Evolutionary conservation across 805 yeast genomes (phyloP).

Genomic region (Debaryomyces hansenii): DNA sequence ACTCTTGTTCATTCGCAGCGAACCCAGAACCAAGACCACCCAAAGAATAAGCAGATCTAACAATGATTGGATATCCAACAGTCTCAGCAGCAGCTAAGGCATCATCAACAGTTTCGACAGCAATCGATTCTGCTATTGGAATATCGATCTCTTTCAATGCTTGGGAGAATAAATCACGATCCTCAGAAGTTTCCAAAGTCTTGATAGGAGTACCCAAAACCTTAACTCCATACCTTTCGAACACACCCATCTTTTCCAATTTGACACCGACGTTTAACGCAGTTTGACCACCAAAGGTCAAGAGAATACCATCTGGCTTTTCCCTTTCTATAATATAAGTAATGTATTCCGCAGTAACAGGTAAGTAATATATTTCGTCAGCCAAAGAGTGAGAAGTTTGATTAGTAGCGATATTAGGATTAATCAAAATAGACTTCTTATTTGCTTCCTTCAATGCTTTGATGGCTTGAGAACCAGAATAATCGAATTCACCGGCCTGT

Average conservation of each 20-base stretch:
- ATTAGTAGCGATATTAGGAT: slow-evolving; percentile 95
- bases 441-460: slow-evolving; percentile 91
- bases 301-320: slow-evolving; percentile 91
- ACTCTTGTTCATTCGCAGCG: slow-evolving; percentile 79
- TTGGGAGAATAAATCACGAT: slow-evolving; percentile 92
- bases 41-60: slow-evolving; percentile 94
- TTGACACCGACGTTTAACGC: slow-evolving; percentile 95
- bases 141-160: slow-evolving; percentile 94
- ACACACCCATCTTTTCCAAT: slow-evolving; percentile 91
- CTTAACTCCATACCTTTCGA: slow-evolving; percentile 86
- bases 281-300: slow-evolving; percentile 99
- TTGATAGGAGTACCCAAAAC: slow-evolving; percentile 97
- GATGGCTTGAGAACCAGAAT: slow-evolving; percentile 96
- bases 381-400: slow-evolving; percentile 95
- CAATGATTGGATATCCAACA: slow-evolving; percentile 94
- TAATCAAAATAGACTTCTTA: slow-evolving; percentile 80
- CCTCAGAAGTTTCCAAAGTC: slow-evolving; percentile 95
- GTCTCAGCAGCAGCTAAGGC: slow-evolving; percentile 85
- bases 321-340: slow-evolving; percentile 94
- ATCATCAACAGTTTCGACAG: slow-evolving; percentile 90
- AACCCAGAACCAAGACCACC: slow-evolving; percentile 99
- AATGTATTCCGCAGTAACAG: slow-evolving; percentile 96
- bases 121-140: slow-evolving; percentile 96
- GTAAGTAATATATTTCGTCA: slow-evolving; percentile 92
- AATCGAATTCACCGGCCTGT: slow-evolving; percentile 98